Percentiles rank a stretch among this genome's conserved stretches.
Conservation (phyloP, 2,329 filamentous ascomycete species). For the Lachnellula hyalina region DNA sequence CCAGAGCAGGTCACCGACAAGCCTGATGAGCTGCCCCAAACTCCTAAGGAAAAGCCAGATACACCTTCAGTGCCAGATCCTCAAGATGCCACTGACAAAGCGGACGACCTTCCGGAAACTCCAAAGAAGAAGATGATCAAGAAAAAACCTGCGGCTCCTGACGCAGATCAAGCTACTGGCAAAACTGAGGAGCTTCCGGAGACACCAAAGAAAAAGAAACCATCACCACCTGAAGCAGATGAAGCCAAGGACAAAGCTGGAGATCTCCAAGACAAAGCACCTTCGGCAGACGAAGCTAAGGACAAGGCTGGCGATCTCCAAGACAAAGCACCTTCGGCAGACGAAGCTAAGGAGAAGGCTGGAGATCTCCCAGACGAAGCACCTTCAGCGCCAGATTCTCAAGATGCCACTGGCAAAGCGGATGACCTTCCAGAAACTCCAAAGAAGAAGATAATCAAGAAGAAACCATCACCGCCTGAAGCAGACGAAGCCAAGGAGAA, state of each 20-base stretch:
- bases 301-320: background rate
- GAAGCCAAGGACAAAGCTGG: background rate
- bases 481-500: background rate
- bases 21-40: background rate
- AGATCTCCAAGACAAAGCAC: constrained; percentile 1
- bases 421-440: background rate
- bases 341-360: background rate
- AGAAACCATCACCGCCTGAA: background rate
- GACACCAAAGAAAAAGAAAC: constrained; percentile 1
- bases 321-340: background rate
- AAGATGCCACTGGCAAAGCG: background rate
- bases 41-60: constrained; percentile 4
- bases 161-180: background rate
- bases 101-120: background rate
- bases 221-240: background rate
- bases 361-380: background rate
- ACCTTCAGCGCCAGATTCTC: background rate
- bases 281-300: background rate
- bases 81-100: background rate
- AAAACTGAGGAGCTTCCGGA: background rate
- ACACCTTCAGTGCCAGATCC: background rate
- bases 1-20: background rate
- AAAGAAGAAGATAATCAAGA: background rate
- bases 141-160: background rate
- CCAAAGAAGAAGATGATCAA: background rate